phyloP scores from a whole-genome alignment of 2,329 filamentous ascomycete species.

The Gnomoniopsis smithogilvyi region DNA sequence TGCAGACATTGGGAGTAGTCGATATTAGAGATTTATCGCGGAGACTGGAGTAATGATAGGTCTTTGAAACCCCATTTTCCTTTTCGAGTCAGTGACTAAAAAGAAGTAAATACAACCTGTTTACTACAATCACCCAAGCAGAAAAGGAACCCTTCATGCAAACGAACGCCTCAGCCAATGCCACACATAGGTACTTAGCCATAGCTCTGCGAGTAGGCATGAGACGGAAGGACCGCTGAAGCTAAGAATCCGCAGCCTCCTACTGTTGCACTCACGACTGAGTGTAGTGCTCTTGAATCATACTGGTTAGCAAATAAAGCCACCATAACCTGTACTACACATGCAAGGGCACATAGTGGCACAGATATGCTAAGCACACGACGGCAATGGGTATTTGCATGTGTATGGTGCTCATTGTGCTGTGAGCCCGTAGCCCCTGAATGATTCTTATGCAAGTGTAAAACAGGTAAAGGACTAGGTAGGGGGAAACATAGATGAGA shows the following conservation, averaged over 20 bases:
- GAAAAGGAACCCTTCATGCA: slow-evolving; percentile 56
- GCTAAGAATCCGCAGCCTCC: slow-evolving; percentile 53
- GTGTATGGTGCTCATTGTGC: slow-evolving; percentile 44
- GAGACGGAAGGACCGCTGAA: slow-evolving; percentile 60
- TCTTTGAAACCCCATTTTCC: too few relatives aligned
- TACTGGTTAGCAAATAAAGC: slow-evolving; percentile 62
- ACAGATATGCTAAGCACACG: too few relatives aligned
- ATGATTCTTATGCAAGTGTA: too few relatives aligned
- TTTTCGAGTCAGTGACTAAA: too few relatives aligned
- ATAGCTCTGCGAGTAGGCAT: slow-evolving; percentile 60
- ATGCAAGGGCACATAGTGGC: slow-evolving; percentile 60
- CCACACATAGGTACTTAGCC: slow-evolving; percentile 68
- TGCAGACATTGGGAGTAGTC: slow-evolving; percentile 63
- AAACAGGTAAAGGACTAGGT: too few relatives aligned
- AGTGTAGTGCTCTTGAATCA: slow-evolving; percentile 49
- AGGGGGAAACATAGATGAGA: too few relatives aligned
- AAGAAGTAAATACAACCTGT: too few relatives aligned
- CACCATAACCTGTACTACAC: slow-evolving; percentile 35
- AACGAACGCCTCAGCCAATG: slow-evolving; percentile 63
- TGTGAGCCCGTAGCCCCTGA: slow-evolving; percentile 49
- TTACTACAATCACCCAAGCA: slow-evolving; percentile 71
- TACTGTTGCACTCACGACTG: slow-evolving; percentile 38
- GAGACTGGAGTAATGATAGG: too few relatives aligned
- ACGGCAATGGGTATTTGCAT: slow-evolving; percentile 64
- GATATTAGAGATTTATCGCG: too few relatives aligned